Evolutionary conservation across 2,329 filamentous ascomycete species (phyloP), one percentile per base, ranked within the genome.

Genomic region (Chrysoporthe puriensis): DNA sequence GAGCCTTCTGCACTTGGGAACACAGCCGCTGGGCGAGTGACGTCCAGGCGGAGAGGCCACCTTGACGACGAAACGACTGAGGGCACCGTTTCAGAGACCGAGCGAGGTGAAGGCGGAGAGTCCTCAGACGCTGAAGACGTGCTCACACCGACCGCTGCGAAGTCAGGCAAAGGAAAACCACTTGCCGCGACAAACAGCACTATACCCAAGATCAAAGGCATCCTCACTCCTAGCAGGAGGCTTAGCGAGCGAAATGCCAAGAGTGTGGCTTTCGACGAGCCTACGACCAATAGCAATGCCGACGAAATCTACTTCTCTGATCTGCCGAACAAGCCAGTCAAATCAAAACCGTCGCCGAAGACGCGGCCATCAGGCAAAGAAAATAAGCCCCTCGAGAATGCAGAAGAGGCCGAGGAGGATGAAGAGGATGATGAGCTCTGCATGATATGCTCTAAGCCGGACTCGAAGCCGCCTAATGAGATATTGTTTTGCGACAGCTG

Each of bases 401-500:
- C 64, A 36, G 72, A 71, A 26, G 75, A 73, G 1, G 74, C 77
- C 36, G 76, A 79, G 18, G 58, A 42, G n/a, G 72, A 80, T 70
- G 72, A 75, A 13, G 73, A 76, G 21, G 84, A 87, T 57, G 86
- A 87, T 21, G 85, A 87, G 66, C 80, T 86, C 0, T 90, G 88
- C 72, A 79, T 77, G 21, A 81, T 90, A 46, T 90, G 88, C 74
- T 80, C 78, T 48, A 84, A 84, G 66, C 84, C 85, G 0, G 83
- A 89, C 69, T 89, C 87, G 0, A 79, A 83, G 46, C 77, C 81
- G 2, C 85, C 85, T 1, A 90, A 90, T 73, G 82, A 88, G 73
- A 90, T 90, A 44, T 79, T 90, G 9, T 83, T 90, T 46, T 90
- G 88, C 76, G 88, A 90, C 71, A 84, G 83, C 64, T 90, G 88